Evolutionary conservation across 768 basidiomycete genomes (phyloP).

Genomic region (Boletus pseudo-olivaceus): DNA sequence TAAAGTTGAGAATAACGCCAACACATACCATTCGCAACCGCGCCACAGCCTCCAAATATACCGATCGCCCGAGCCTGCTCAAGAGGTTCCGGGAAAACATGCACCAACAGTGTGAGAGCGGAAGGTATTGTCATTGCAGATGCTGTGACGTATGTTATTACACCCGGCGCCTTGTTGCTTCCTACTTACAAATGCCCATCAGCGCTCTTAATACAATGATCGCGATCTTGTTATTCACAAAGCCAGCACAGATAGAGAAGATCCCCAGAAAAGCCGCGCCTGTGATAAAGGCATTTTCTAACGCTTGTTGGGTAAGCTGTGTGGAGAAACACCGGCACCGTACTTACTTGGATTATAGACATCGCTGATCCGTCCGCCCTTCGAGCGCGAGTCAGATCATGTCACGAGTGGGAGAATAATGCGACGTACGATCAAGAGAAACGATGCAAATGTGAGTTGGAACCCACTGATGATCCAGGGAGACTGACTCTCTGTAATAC

Average conservation of each 20-base stretch:
- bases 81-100: conserved; percentile 44
- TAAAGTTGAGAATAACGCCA: neutral
- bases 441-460: conserved; percentile 46
- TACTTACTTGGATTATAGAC: conserved; percentile 31
- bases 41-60: conserved; percentile 45
- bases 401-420: neutral
- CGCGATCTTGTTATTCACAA: conserved; percentile 42
- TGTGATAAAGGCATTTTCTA: conserved; percentile 40
- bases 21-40: conserved; percentile 40
- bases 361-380: conserved; percentile 28
- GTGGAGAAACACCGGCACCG: conserved; percentile 13
- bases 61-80: conserved; percentile 48
- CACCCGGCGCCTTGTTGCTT: neutral
- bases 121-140: conserved; percentile 52
- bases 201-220: conserved; percentile 51
- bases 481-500: conserved; percentile 8
- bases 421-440: conserved; percentile 26
- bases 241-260: conserved; percentile 45
- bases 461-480: conserved; percentile 42
- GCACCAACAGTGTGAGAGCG: conserved; percentile 47
- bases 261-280: conserved; percentile 42
- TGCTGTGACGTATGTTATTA: conserved; percentile 24
- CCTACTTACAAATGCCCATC: conserved; percentile 42
- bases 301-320: conserved; percentile 28
- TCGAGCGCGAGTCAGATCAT: conserved; percentile 8